Percentiles rank a stretch among this genome's conserved stretches.
phyloP scores from a whole-genome alignment of 345 rosid genomes.

The Ceriops tagal region DNA sequence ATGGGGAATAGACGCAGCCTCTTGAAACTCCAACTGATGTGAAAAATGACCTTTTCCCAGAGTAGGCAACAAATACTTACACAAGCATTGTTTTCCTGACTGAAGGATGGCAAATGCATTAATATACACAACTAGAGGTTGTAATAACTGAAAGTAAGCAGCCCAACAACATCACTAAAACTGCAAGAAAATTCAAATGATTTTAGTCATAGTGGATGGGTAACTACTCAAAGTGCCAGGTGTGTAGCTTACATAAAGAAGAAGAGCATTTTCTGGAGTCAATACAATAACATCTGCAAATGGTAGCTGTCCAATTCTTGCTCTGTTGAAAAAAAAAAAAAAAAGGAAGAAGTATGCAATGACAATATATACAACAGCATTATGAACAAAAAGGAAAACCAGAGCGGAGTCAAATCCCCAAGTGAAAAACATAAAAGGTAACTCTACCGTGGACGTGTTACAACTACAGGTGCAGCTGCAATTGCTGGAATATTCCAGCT shows the following conservation, averaged over 20 bases:
- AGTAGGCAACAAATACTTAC: constrained; percentile 71
- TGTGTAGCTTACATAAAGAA: constrained; percentile 71
- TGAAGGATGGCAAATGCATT: constrained; percentile 26
- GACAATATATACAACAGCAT: constrained; percentile 5
- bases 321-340: constrained; percentile 41
- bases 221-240: not conserved
- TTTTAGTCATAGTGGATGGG: not conserved
- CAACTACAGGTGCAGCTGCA: constrained; percentile 81
- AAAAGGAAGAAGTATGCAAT: constrained; percentile 6
- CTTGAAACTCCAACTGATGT: constrained; percentile 45
- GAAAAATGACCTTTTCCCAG: constrained; percentile 43
- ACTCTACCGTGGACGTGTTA: constrained; percentile 76
- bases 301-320: constrained; percentile 60
- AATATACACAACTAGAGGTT: not conserved
- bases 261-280: constrained; percentile 71
- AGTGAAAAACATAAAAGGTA: constrained; percentile 3
- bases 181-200: constrained; percentile 5
- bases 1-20: constrained; percentile 42
- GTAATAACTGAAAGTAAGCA: too few species aligned
- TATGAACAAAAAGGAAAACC: not conserved
- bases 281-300: constrained; percentile 68
- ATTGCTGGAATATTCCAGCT: constrained; percentile 88
- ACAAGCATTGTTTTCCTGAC: constrained; percentile 91
- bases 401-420: constrained; percentile 1
- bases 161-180: not conserved